phyloP scores from a whole-genome alignment of 805 yeast genomes.

The Lachancea cidri region DNA sequence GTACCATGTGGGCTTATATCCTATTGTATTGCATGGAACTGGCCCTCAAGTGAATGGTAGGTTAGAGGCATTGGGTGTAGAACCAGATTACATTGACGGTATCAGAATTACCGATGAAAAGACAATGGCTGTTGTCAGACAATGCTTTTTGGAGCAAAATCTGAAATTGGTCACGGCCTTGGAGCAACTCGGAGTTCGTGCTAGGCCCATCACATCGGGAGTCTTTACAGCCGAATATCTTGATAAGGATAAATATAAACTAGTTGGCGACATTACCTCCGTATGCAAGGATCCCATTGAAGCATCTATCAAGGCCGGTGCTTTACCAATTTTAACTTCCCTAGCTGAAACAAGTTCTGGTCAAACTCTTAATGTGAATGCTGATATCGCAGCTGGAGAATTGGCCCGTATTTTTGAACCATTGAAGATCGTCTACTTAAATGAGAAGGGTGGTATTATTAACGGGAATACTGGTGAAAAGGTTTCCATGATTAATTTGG shows the following conservation, averaged over 20 bases:
- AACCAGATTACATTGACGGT: conserved; percentile 94
- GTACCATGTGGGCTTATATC: conserved; percentile 95
- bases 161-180: conserved; percentile 91
- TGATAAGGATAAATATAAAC: conserved; percentile 83
- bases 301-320: conserved; percentile 93
- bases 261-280: conserved; percentile 84
- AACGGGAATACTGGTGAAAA: conserved; percentile 91
- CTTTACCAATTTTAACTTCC: conserved; percentile 92
- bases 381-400: conserved; percentile 99
- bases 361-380: conserved; percentile 94
- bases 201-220: conserved; percentile 97
- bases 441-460: conserved; percentile 96
- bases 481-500: conserved; percentile 84
- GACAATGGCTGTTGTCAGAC: conserved; percentile 94
- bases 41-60: conserved; percentile 98
- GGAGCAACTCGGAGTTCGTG: conserved; percentile 94
- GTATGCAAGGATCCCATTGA: conserved; percentile 89
- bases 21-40: conserved; percentile 95
- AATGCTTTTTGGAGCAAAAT: conserved; percentile 93
- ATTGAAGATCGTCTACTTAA: conserved; percentile 88
- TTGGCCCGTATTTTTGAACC: conserved; percentile 96
- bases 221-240: conserved; percentile 91
- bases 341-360: conserved; percentile 96
- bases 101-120: conserved; percentile 91
- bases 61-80: conserved; percentile 89